Evolutionary conservation across 1,284 basidiomycete species (phyloP).

Genomic region (Sporisorium iseilematis-ciliati): DNA sequence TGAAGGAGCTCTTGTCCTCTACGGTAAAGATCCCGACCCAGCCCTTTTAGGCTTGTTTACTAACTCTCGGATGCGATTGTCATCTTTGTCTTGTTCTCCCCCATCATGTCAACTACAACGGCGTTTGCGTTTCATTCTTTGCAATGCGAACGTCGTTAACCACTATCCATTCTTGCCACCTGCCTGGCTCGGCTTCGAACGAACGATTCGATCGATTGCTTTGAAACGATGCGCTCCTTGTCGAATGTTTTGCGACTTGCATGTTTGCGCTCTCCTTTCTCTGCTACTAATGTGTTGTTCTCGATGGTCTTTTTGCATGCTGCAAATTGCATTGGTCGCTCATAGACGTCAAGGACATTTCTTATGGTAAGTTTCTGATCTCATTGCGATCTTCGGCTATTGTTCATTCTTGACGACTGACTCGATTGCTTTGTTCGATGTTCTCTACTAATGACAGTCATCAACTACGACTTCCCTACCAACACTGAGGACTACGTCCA

Average conservation of each 20-base stretch:
- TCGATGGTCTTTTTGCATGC: conserved; percentile 4
- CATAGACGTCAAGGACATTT: conserved; percentile 92
- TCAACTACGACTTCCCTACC: conserved; percentile 95
- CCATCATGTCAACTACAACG: conserved; percentile 38
- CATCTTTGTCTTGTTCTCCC: conserved; percentile 24
- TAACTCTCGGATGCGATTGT: conserved; percentile 51
- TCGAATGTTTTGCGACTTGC: conserved; percentile 13
- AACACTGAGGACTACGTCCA: conserved; percentile 95
- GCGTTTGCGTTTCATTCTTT: conserved; percentile 56
- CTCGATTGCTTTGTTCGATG: background rate
- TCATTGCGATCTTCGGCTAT: background rate
- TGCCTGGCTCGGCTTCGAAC: conserved; percentile 17
- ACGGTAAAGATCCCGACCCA: background rate
- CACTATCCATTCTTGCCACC: conserved; percentile 14
- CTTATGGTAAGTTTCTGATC: conserved; percentile 79
- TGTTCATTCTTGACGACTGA: background rate
- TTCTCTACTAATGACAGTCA: conserved; percentile 36
- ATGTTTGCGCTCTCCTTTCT: conserved; percentile 34
- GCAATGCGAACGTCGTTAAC: conserved; percentile 62
- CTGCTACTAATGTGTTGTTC: conserved; percentile 29
- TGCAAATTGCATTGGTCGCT: conserved; percentile 14
- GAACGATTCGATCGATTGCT: conserved; percentile 24
- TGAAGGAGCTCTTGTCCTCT: conserved; percentile 2
- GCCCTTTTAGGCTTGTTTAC: conserved; percentile 33
- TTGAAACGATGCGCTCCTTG: conserved; percentile 36